Base-by-base conservation (phyloP, 2,329 filamentous ascomycete genomes). In the Fusarium foetens region DNA sequence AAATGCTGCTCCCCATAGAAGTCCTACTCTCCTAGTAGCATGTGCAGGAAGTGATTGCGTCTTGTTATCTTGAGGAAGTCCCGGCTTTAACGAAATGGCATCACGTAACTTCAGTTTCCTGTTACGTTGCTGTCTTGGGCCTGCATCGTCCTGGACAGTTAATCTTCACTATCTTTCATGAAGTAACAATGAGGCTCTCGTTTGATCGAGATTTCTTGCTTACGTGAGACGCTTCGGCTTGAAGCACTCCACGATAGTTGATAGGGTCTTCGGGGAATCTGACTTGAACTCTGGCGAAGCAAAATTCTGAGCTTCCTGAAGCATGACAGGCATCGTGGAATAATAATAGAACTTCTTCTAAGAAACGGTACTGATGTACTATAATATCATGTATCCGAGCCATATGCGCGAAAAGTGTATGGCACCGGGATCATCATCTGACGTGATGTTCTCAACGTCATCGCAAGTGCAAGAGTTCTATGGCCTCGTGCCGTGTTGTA, bases 1-100 rank as follows among this genome's bases (percentile, higher is more conserved):
- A 8, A 36, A 35, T 25, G 1, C 23, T 11, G 5, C 6, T 16
- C 5, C 13, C 17, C 8, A 27, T 16, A 3, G 6, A n/a, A 9
- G 1, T 8, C 7, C 38, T 27, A 16, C 3, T 6, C 0, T 17
- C 23, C 10, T 3, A 16, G 4, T 17, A 16, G 1, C 0, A 12
- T 36, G 6, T 38, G 6, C 7, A 21, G 3, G 7, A 19, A 7
- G 21, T 33, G 16, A 33, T 23, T 23, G 5, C 3, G 11, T 10
- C 27, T 7, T 19, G 4, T 23, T 5, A 23, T 13, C 5, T n/a
- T 17, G 21, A 31, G 21, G 2, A 17, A 9, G 10, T 17, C 10
- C 8, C 1, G 14, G 7, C 14, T 48, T 48, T 6, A 0, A 11
- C 9, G 13, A 11, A 17, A 31, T 23, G 3, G 27, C 7, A 49